Percentiles rank a stretch among this genome's conserved stretches.
phyloP scores from a whole-genome alignment of 2,329 filamentous ascomycete species.

The Fusarium nodosum region DNA sequence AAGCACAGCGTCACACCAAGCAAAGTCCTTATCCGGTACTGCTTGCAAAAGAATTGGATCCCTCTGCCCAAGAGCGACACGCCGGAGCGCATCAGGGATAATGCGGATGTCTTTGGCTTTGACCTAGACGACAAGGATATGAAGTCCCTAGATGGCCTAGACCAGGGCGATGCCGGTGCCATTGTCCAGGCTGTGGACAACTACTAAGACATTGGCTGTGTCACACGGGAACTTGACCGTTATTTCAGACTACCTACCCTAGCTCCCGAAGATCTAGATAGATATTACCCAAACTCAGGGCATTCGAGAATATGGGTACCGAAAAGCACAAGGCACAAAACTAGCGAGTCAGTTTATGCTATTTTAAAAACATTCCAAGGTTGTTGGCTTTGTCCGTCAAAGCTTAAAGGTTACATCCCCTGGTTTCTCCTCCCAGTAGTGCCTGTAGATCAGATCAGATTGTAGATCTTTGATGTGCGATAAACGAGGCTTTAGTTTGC shows the following conservation, averaged over 20 bases:
- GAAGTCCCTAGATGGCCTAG: slow-evolving; percentile 50
- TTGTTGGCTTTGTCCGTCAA: neutral
- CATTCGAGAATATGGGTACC: neutral
- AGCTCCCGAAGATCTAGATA: slow-evolving; percentile 11
- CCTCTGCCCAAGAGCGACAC: slow-evolving; percentile 76
- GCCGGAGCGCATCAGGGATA: slow-evolving; percentile 69
- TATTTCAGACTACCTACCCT: neutral
- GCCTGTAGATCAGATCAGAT: slow-evolving; percentile 1
- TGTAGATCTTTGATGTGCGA: slow-evolving; percentile 2
- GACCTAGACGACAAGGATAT: slow-evolving; percentile 69
- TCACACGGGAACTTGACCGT: neutral
- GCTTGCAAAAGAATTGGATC: slow-evolving; percentile 76
- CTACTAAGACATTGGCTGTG: slow-evolving; percentile 5
- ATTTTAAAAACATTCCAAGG: neutral
- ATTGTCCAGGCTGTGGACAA: slow-evolving; percentile 44
- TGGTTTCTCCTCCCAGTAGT: neutral
- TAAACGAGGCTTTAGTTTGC: neutral
- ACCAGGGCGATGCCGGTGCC: slow-evolving; percentile 44
- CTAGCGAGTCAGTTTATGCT: neutral
- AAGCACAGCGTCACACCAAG: slow-evolving; percentile 70
- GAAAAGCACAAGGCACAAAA: neutral
- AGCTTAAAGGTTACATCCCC: neutral
- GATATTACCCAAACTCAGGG: neutral
- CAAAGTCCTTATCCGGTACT: slow-evolving; percentile 76
- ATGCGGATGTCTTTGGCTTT: slow-evolving; percentile 72